Percentiles rank a stretch among this genome's conserved stretches.
Evolutionary conservation across 495 filamentous ascomycete genomes (phyloP).

Genomic region (Aspergillus bridgeri): DNA sequence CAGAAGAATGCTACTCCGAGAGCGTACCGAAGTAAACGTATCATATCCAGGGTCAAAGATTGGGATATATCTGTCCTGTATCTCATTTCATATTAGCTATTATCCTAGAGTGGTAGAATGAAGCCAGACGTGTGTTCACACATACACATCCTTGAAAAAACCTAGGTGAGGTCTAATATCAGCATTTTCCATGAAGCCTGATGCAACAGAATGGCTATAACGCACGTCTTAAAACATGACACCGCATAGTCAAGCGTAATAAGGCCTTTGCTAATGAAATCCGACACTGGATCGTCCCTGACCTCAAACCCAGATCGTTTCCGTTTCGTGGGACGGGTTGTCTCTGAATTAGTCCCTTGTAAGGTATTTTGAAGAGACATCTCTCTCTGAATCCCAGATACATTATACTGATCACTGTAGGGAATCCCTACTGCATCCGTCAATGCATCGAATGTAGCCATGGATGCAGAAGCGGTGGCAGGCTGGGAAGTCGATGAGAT

Average conservation of each 20-base stretch:
- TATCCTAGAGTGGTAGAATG: not conserved
- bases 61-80: conserved; percentile 43
- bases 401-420: not conserved
- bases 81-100: not conserved
- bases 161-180: conserved; percentile 15
- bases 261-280: conserved; percentile 36
- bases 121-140: not conserved
- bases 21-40: conserved; percentile 39
- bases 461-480: conserved; percentile 5
- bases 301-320: conserved; percentile 38
- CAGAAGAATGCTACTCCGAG: conserved; percentile 41
- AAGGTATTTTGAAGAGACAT: conserved; percentile 7
- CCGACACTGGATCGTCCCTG: conserved; percentile 30
- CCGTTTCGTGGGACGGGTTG: conserved; percentile 16
- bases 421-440: not conserved
- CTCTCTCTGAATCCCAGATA: not conserved
- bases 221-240: conserved; percentile 35
- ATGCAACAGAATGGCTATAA: not conserved
- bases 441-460: not conserved
- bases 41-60: conserved; percentile 43
- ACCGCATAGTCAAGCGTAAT: conserved; percentile 33
- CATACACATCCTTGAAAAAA: conserved; percentile 47
- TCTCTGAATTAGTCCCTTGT: conserved; percentile 1
- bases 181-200: conserved; percentile 4
- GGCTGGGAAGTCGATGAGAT: conserved; percentile 7